phyloP scores from a whole-genome alignment of 441 rosid species.

The Sinapis alba region DNA sequence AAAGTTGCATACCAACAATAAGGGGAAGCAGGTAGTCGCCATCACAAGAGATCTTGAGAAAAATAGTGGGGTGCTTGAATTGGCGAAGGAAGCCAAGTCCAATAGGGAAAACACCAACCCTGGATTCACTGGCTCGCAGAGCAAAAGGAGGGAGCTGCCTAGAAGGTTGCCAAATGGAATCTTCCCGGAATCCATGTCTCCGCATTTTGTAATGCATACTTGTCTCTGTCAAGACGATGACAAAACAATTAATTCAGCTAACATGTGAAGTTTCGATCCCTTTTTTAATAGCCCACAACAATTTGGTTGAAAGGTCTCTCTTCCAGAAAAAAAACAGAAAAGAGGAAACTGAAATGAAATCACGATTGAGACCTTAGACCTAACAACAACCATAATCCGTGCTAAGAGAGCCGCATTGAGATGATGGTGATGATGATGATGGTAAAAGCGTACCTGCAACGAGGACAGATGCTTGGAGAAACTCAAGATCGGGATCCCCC shows the following conservation, averaged over 20 bases:
- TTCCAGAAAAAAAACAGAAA: no score
- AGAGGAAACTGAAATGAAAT: neutral
- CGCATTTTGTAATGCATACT: constrained; percentile 44
- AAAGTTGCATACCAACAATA: constrained; percentile 60
- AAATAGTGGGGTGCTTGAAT: constrained; percentile 81
- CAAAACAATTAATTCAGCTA: neutral
- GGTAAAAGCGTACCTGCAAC: constrained; percentile 52
- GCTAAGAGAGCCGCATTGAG: constrained; percentile 6
- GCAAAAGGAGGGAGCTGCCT: constrained; percentile 34
- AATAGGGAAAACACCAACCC: constrained; percentile 48
- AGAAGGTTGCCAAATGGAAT: constrained; percentile 36
- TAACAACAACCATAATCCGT: neutral
- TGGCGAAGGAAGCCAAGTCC: constrained; percentile 62
- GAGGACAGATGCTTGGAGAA: constrained; percentile 78
- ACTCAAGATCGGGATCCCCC: constrained; percentile 54
- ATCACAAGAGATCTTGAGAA: constrained; percentile 85
- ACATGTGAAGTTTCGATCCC: no score
- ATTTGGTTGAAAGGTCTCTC: neutral
- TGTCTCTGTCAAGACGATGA: constrained; percentile 31
- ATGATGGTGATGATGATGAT: neutral
- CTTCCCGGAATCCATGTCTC: constrained; percentile 39
- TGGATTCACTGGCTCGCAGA: constrained; percentile 41
- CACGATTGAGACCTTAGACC: neutral
- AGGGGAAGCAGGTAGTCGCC: constrained; percentile 83
- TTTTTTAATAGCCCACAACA: neutral